A percentile compares a stretch with the other conserved stretches of the same genome.
Evolutionary conservation across 495 filamentous ascomycete genomes (phyloP).

Genomic region (Hypoxylon subgilvum): DNA sequence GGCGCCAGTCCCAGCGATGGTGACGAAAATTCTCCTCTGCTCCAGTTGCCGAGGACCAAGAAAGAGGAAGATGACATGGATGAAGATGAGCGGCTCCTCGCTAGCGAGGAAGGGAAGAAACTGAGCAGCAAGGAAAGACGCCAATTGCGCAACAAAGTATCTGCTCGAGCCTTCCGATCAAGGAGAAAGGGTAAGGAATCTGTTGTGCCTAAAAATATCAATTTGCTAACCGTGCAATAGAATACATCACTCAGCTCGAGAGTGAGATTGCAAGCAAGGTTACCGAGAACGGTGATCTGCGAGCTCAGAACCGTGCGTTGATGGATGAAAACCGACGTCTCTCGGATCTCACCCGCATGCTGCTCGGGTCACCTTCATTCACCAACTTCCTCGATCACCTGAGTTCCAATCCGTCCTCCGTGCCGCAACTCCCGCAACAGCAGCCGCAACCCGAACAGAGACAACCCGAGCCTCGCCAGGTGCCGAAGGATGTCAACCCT

Average conservation of each 20-base stretch:
- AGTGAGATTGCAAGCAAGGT: conserved; percentile 75
- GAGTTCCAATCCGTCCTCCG: conserved; percentile 55
- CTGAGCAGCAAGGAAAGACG: conserved; percentile 91
- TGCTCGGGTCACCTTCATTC: conserved; percentile 87
- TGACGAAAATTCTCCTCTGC: conserved; percentile 55
- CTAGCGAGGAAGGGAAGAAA: conserved; percentile 97
- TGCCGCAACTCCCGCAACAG: conserved; percentile 42
- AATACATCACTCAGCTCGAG: conserved; percentile 95
- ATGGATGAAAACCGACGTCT: conserved; percentile 80
- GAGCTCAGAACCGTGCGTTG: conserved; percentile 72
- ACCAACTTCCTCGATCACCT: conserved; percentile 79
- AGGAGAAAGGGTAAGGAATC: conserved; percentile 83
- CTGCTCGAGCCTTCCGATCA: conserved; percentile 92
- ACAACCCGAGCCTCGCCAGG: conserved; percentile 50
- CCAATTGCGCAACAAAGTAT: conserved; percentile 97
- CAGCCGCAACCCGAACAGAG: conserved; percentile 46
- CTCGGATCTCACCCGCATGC: conserved; percentile 76
- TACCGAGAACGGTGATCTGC: conserved; percentile 73
- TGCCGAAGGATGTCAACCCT: conserved; percentile 69
- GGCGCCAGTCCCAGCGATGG: conserved; percentile 57
- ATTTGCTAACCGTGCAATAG: conserved; percentile 65
- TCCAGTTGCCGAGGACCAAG: conserved; percentile 62
- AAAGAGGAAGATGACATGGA: conserved; percentile 99
- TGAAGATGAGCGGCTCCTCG: conserved; percentile 90
- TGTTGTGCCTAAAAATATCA: not conserved